phyloP scores from a whole-genome alignment of 768 basidiomycete species.

The Macrolepiota albuminosa region DNA sequence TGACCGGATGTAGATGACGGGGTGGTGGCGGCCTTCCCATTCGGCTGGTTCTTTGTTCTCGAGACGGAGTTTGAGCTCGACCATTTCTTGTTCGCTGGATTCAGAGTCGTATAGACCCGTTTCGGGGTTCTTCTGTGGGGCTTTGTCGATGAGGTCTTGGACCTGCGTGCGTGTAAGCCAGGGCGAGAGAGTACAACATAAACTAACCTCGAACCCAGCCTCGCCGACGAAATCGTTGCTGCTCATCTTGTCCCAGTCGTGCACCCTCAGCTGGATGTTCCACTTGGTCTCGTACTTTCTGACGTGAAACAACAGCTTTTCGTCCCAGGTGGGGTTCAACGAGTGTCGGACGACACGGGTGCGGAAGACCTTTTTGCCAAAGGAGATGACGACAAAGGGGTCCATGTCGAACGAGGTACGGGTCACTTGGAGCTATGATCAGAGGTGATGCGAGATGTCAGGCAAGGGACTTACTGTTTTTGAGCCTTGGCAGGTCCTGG shows the following conservation, averaged over 20 bases:
- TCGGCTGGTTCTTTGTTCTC: constrained; percentile 26
- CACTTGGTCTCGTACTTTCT: constrained; percentile 55
- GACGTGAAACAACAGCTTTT: constrained; percentile 94
- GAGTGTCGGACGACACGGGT: constrained; percentile 86
- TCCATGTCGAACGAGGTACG: constrained; percentile 95
- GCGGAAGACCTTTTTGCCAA: constrained; percentile 95
- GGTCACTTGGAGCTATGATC: constrained; percentile 48
- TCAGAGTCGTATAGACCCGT: constrained; percentile 56
- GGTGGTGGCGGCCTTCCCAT: constrained; percentile 73
- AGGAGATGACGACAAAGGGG: constrained; percentile 92
- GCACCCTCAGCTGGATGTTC: constrained; percentile 74
- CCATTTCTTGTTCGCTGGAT: constrained; percentile 61
- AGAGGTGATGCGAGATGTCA: too few relatives aligned
- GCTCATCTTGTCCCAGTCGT: constrained; percentile 95
- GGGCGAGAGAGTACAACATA: not conserved
- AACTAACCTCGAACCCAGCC: constrained; percentile 54
- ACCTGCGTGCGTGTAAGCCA: not conserved
- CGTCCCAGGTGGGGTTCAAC: constrained; percentile 85
- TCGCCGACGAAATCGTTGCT: constrained; percentile 90
- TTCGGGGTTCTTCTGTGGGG: constrained; percentile 58
- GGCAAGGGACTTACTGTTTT: constrained; percentile 56
- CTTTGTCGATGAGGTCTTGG: constrained; percentile 59
- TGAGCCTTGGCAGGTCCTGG: constrained; percentile 76
- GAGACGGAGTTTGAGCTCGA: constrained; percentile 65
- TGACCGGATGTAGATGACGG: constrained; percentile 64